Evolutionary conservation across 140 eudicot species (phyloP), one percentile per base, ranked within the genome.

Genomic region (Bidens hawaiensis): DNA sequence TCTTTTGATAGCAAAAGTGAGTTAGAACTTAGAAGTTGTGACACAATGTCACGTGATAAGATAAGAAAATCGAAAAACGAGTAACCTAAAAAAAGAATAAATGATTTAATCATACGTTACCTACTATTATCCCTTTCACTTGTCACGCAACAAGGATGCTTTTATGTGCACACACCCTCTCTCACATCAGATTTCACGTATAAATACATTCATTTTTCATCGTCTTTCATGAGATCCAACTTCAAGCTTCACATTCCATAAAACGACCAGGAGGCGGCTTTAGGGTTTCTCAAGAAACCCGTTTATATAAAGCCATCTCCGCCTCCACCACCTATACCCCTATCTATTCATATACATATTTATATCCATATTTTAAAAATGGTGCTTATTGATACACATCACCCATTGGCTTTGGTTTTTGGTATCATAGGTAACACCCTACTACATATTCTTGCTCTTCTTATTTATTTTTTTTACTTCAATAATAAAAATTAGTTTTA

Each of bases 371-470:
- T 23, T 33, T 6, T 57, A 10, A 49, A 62, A 12, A 76, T 76
- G 81, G 77, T 34, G 50, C n/a, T 76, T 25, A 38, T 76, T 47
- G 77, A 76, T 70, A 45, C 64, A 31, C 77, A 70, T 12, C 66
- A 70, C 27, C 81, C 77, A 17, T 45, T 65, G 58, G 57, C 58
- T 13, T 59, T 76, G 64, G 67, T 51, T 16, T 70, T 76, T 57
- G 81, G 81, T 45, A 64, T 76, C 45, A 24, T 76, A 30, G 81
- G 81, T 76, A 76, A 38, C 51, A 25, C 43, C 13, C 14, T 67
- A 12, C 14, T 67, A 12, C 54, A 24, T 31, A 57, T 1, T 12
- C 34, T 17, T 43, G 3, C 13, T 38, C 15, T 22, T 36, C 5
- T 60, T 49, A 11, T 19, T 57, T 36, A 6, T 60, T 49, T 5